Percentiles rank a stretch among this genome's conserved stretches.
Evolutionary conservation across 208 protist species (phyloP).

Genomic region (Wallacemonas sp.): DNA sequence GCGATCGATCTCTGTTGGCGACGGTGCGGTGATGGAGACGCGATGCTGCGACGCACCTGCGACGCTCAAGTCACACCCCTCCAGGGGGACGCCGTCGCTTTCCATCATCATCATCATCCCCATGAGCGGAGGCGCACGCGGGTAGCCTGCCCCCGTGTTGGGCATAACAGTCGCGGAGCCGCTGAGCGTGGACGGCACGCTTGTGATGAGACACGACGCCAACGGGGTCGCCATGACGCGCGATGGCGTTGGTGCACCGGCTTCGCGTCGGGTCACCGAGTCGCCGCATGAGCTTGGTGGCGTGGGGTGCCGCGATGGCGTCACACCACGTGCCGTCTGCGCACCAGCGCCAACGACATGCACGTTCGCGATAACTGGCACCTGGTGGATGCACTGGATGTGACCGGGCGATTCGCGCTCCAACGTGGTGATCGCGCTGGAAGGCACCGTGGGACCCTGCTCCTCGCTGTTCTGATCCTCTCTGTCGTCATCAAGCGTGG

Average conservation of each 20-base stretch:
- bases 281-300: no score
- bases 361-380: no score
- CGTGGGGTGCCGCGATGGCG: no score
- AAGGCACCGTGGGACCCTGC: neutral
- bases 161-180: neutral
- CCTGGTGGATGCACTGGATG: no score
- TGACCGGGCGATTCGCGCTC: no score
- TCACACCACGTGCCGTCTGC: no score
- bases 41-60: neutral
- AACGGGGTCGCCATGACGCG: conserved; percentile 7
- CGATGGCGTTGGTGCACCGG: no score
- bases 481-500: neutral
- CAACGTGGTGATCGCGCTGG: neutral
- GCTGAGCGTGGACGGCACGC: neutral
- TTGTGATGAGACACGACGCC: conserved; percentile 5
- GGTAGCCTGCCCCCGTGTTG: neutral
- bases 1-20: conserved; percentile 11
- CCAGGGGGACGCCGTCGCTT: neutral
- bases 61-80: conserved; percentile 6
- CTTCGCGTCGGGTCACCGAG: no score
- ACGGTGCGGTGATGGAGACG: conserved; percentile 10
- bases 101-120: neutral
- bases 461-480: neutral
- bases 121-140: neutral
- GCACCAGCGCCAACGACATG: no score